Base-by-base conservation (phyloP, 2,329 filamentous ascomycete species). In the Aspergillus pseudotamarii region DNA sequence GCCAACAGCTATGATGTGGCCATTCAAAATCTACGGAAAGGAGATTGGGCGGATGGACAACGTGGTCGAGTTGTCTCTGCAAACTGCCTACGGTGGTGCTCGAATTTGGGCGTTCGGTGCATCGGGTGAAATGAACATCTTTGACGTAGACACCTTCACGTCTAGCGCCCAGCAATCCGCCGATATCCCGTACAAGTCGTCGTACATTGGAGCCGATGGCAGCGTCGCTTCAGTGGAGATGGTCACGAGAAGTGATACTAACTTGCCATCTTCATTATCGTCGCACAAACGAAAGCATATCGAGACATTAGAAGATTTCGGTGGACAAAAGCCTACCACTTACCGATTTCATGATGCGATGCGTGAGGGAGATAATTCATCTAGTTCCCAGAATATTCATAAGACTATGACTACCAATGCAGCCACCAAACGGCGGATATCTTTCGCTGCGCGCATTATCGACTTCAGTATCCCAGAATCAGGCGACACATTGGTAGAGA, bases 101-200 rank as follows among this genome's bases (percentile, higher is more conserved):
- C 76, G 79, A 0, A 75, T 87, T n/a, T 87, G 84, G 83, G 83
- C 81, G 0, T 85, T 87, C 66, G 75, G 77, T 19, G 73, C 75
- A 1, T 70, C 78, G 41, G 82, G 82, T 0, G 72, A 78, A 62
- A 82, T 82, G 3, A 78, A 73, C 6, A 77, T 80, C 8, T 85
- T 84, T 77, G 79, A 83, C 58, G 71, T 86, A 6, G 78, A 80
- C 61, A 77, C 72, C 0, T 68, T 68, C 53, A 70, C 71, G 0
- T 69, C 71, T 2, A 41, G 55, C 11, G 57, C 65, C 8, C 65
- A 65, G 16, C 30, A 28, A 9, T 28, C 54, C 9, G 45, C 65
- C 3, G 65, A 69, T n/a, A 61, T 69, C 9, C 67, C 70, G 8
- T 72, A 69, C 61, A 73, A 70, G 53, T 63, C 67, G 4, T 57